Evolutionary conservation across 768 basidiomycete species (phyloP).

Genomic region (Podaxis rugospora): DNA sequence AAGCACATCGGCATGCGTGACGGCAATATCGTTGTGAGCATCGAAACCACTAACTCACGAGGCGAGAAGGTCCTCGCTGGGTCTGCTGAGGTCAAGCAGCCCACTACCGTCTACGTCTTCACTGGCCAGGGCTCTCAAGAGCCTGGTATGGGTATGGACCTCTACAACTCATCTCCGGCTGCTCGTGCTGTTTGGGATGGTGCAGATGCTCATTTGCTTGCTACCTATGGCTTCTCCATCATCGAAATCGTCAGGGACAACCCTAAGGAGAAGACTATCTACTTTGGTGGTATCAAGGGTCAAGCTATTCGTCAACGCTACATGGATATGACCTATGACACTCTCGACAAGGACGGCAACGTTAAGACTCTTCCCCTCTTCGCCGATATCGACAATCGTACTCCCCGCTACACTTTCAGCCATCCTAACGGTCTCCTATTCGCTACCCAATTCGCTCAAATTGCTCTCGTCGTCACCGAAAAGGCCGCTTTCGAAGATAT

Average conservation of each 20-base stretch:
- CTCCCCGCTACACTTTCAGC: constrained; percentile 96
- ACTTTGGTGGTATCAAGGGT: constrained; percentile 99
- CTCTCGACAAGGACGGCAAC: constrained; percentile 93
- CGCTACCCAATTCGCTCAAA: constrained; percentile 98
- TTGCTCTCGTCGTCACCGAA: constrained; percentile 96
- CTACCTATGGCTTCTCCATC: constrained; percentile 98
- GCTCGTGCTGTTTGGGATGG: constrained; percentile 97
- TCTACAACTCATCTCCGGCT: constrained; percentile 89
- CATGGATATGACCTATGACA: constrained; percentile 99
- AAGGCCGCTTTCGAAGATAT: constrained; percentile 99
- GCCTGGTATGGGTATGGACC: constrained; percentile 98
- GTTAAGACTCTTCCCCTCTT: constrained; percentile 96
- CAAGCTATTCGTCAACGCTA: constrained; percentile 98
- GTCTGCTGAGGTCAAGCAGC: constrained; percentile 89
- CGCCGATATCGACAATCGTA: constrained; percentile 90
- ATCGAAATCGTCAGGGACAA: constrained; percentile 98
- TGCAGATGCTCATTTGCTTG: constrained; percentile 88
- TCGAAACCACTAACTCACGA: constrained; percentile 78
- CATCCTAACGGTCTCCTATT: constrained; percentile 94
- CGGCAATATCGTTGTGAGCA: constrained; percentile 88
- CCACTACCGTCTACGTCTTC: constrained; percentile 93
- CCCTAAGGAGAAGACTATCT: constrained; percentile 96
- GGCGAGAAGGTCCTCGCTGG: constrained; percentile 94
- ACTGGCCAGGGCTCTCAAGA: constrained; percentile 99
- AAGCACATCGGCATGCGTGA: constrained; percentile 89